Conservation (phyloP, 2,329 filamentous ascomycete species). For the Laburnicola sp. region DNA sequence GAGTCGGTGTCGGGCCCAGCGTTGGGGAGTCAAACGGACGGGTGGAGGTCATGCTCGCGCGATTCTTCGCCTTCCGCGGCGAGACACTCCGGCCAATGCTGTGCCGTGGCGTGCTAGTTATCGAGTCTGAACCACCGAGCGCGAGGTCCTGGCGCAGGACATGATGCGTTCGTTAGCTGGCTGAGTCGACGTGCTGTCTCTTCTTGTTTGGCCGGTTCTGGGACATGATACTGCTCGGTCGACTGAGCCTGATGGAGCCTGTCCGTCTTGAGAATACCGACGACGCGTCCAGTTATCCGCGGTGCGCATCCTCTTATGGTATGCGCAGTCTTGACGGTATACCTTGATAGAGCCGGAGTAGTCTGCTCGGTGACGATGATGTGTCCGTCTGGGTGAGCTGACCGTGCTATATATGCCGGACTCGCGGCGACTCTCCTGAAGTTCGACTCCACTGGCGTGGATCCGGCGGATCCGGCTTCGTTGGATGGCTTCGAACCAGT, state of each 20-base stretch:
- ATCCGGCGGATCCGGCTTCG: slow-evolving; percentile 43
- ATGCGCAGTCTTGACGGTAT: slow-evolving; percentile 92
- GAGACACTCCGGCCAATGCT: slow-evolving; percentile 4
- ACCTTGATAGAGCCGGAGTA: slow-evolving; percentile 88
- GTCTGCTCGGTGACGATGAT: slow-evolving; percentile 92
- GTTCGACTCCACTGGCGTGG: slow-evolving; percentile 39
- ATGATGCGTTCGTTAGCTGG: slow-evolving; percentile 60
- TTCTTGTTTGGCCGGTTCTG: slow-evolving; percentile 53
- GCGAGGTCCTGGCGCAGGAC: slow-evolving; percentile 1
- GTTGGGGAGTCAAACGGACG: neutral
- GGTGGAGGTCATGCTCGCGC: neutral
- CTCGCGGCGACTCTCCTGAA: slow-evolving; percentile 61
- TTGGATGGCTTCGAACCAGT: slow-evolving; percentile 55
- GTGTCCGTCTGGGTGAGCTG: slow-evolving; percentile 76
- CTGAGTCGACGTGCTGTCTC: slow-evolving; percentile 51
- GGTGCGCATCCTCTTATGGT: slow-evolving; percentile 66
- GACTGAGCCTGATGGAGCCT: slow-evolving; percentile 53
- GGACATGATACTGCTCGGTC: slow-evolving; percentile 60
- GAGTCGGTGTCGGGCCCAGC: neutral
- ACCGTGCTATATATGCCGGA: slow-evolving; percentile 75
- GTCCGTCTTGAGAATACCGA: slow-evolving; percentile 75
- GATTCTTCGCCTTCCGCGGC: neutral
- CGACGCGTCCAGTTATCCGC: slow-evolving; percentile 71
- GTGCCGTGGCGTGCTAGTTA: neutral
- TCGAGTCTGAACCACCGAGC: neutral